Base-by-base conservation (phyloP, 2,329 filamentous ascomycete species). In the Helotiales sp. region DNA sequence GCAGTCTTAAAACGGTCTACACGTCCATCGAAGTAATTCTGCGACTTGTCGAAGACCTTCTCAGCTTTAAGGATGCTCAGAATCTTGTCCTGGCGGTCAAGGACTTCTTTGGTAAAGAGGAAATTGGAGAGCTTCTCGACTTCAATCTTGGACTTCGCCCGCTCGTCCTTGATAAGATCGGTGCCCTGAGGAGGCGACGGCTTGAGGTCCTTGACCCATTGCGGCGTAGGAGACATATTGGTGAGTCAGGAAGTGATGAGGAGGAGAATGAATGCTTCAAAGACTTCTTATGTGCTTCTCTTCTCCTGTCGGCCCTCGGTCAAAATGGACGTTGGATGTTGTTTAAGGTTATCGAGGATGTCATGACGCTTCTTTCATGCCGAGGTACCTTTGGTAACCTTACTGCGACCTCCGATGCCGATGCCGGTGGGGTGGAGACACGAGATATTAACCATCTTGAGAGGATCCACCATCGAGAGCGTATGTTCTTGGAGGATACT, bases 41-140 rank as follows among this genome's bases (percentile, higher is more conserved):
- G 85, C 2, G 85, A 85, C 75, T 92, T 93, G 74, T 92, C 87
- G 65, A 93, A 92, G 56, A 91, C 80, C 52, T 83, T 82, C 58
- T 93, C 87, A 0, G 79, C 71, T 65, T 86, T 76, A 5, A 93
- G 79, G n/a, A 90, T 79, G 48, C 81, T 74, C 5, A 91, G 75
- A 27, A 93, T 79, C 24, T 76, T 76, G 1, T 81, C 74, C 66
- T 87, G 85, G 42, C 82, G 78, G 56, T 86, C 78, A 10, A 91
- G 77, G 5, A 79, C 78, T 58, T 87, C 80, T 66, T 84, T 83
- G 22, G 86, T 88, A 72, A 89, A 88, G 47, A 93, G 77, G 67
- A 90, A 86, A 52, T 83, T 78, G 47, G 86, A 83, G 8, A 93
- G 77, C 68, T 85, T 82, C 58, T 88, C 81, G 19, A 90, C 83